Evolutionary conservation across 208 protist species (phyloP).

Genomic region (Trypanosoma grayi): DNA sequence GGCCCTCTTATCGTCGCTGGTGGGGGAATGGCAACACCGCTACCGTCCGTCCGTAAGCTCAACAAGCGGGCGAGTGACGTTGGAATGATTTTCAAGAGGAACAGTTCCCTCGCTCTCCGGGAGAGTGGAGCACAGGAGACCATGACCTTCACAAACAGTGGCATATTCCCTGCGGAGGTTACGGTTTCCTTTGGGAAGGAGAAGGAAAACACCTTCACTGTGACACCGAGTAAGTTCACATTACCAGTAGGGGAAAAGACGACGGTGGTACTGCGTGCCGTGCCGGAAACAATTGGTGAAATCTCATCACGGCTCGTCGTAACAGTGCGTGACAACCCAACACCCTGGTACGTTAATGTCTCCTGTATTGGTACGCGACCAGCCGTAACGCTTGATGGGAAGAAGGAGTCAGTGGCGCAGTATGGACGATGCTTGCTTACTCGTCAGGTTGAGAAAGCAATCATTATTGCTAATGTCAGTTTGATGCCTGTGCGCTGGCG

Average conservation of each 20-base stretch:
- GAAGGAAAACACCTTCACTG: slow-evolving; percentile 80
- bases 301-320: slow-evolving; percentile 83
- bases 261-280: slow-evolving; percentile 76
- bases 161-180: slow-evolving; percentile 71
- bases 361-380: slow-evolving; percentile 83
- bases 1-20: slow-evolving; percentile 89
- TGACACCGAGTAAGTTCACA: slow-evolving; percentile 67
- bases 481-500: slow-evolving; percentile 77
- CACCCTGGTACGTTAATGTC: slow-evolving; percentile 84
- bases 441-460: slow-evolving; percentile 30
- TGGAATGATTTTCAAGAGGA: background rate
- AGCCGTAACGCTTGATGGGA: slow-evolving; percentile 66
- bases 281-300: slow-evolving; percentile 80
- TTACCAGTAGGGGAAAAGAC: slow-evolving; percentile 79
- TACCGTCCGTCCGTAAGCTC: background rate
- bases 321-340: slow-evolving; percentile 91
- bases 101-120: background rate
- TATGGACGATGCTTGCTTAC: slow-evolving; percentile 80
- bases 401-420: slow-evolving; percentile 73
- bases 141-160: slow-evolving; percentile 91
- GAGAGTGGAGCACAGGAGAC: slow-evolving; percentile 34
- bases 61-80: background rate
- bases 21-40: background rate
- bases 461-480: slow-evolving; percentile 77
- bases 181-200: slow-evolving; percentile 76